phyloP scores from a whole-genome alignment of 495 filamentous ascomycete genomes.

The Barbatosphaeria neglecta region DNA sequence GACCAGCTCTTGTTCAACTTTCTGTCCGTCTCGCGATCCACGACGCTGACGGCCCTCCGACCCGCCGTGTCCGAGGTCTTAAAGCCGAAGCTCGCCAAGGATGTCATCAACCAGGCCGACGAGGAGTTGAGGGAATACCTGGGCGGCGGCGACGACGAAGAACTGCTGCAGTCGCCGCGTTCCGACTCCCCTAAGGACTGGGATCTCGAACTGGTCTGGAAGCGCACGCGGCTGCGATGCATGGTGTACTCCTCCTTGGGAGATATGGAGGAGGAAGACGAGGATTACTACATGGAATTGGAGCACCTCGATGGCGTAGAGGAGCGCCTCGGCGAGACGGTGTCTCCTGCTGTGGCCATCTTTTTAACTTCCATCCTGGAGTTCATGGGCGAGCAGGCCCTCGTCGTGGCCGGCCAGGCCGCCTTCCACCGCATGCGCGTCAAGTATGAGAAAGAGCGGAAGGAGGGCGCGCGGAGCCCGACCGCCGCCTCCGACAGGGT shows the following conservation, averaged over 20 bases:
- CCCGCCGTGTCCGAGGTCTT: slow-evolving; percentile 79
- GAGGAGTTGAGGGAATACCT: slow-evolving; percentile 85
- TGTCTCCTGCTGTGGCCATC: slow-evolving; percentile 87
- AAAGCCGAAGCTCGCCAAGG: slow-evolving; percentile 75
- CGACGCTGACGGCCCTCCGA: slow-evolving; percentile 64
- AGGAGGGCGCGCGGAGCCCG: slow-evolving; percentile 28
- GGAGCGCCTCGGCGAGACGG: slow-evolving; percentile 49
- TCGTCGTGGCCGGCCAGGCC: slow-evolving; percentile 80
- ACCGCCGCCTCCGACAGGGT: slow-evolving; percentile 45
- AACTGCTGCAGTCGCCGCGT: slow-evolving; percentile 41
- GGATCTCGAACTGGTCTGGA: slow-evolving; percentile 84
- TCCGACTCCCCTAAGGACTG: slow-evolving; percentile 49
- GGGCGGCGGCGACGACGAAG: slow-evolving; percentile 64
- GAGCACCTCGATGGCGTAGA: slow-evolving; percentile 49
- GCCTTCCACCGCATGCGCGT: slow-evolving; percentile 58
- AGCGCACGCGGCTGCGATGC: slow-evolving; percentile 76
- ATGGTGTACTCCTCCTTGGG: slow-evolving; percentile 98
- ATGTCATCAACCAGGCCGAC: slow-evolving; percentile 78
- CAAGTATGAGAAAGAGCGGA: slow-evolving; percentile 39
- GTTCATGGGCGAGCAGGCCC: slow-evolving; percentile 81
- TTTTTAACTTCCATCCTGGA: slow-evolving; percentile 93
- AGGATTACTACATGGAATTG: slow-evolving; percentile 69
- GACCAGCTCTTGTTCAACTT: slow-evolving; percentile 89
- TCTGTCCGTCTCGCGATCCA: slow-evolving; percentile 67
- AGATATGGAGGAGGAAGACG: slow-evolving; percentile 95